Evolutionary conservation across 1,139 yeast species (phyloP).

Genomic region (Saccharomyces pastorianus): DNA sequence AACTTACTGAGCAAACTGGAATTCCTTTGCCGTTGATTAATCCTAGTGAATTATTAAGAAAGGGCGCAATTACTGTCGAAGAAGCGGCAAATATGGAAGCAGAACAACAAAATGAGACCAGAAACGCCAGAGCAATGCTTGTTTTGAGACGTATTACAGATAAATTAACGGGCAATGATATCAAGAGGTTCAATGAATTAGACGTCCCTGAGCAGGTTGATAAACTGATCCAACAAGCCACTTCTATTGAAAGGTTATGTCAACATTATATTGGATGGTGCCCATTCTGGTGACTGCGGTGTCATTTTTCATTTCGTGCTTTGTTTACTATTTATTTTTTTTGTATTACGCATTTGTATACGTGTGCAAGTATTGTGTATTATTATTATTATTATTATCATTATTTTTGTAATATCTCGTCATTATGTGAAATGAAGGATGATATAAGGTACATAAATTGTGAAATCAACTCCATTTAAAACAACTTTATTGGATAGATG

Average conservation of each 20-base stretch:
- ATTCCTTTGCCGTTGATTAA: constrained; percentile 57
- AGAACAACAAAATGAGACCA: constrained; percentile 70
- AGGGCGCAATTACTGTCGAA: constrained; percentile 67
- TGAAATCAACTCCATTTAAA: neutral
- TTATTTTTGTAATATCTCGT: neutral
- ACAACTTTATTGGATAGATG: neutral
- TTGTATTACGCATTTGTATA: neutral
- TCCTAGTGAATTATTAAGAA: constrained; percentile 58
- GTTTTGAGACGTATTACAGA: constrained; percentile 87
- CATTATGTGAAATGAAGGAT: neutral
- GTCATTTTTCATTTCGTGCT: neutral
- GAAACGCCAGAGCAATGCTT: constrained; percentile 86
- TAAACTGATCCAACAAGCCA: constrained; percentile 88
- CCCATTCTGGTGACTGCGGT: constrained; percentile 71
- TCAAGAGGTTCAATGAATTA: constrained; percentile 60
- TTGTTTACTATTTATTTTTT: neutral
- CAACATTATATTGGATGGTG: constrained; percentile 99
- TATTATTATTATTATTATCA: neutral
- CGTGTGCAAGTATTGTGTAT: neutral
- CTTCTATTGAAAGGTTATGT: constrained; percentile 90
- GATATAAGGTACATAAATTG: neutral
- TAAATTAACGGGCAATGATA: constrained; percentile 89
- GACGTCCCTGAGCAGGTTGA: constrained; percentile 90
- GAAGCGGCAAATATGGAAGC: constrained; percentile 66
- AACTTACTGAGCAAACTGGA: constrained; percentile 70